Base-by-base conservation (phyloP, 352 stramenopile species). In the Blastocystis sp. region DNA sequence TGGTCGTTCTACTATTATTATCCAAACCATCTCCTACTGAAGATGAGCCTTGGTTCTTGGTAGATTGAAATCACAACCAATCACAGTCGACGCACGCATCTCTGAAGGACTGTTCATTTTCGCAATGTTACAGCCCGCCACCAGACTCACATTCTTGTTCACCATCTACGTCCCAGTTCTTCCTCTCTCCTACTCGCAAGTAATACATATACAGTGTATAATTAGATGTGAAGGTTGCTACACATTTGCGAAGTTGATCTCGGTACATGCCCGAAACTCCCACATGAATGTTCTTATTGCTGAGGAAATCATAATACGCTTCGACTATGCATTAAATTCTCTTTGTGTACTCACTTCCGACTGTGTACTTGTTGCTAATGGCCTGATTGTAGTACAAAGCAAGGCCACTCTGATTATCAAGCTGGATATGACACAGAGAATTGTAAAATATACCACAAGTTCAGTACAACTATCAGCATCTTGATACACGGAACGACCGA, bases 281-380 rank as follows among this genome's bases (percentile, higher is more conserved):
- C 14, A 51, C 49, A 42, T 83, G 71, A 29, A 83, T 52, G 27
- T 83, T 83, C 46, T 83, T 65, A 27, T 83, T 83, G 49, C 46
- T 66, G n/a, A 83, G 51, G 21, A 49, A 66, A 24, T 83, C 71
- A 42, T 66, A 83, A 54, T 83, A 83, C 0, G n/a, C 21, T 56
- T 83, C 71, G 5, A 66, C 46, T 80, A 63, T 3, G n/a, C 2
- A 16, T 80, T 35, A 61, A 24, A 12, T 39, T 12, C 16, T 43
- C 1, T 14, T 27, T 1, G 0, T 11, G 59, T 4, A 21, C 14
- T 16, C 24, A 80, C 69, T 32, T 43, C 46, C 71, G 1, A 83
- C 51, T 12, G 71, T 56, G 1, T 32, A 32, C 19, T 46, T 65
- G n/a, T 66, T 49, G 27, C 16, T 46, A 35, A 83, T 21, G 16